Base-by-base conservation (phyloP, 306 rosid genomes). In the Vigna angularis region DNA sequence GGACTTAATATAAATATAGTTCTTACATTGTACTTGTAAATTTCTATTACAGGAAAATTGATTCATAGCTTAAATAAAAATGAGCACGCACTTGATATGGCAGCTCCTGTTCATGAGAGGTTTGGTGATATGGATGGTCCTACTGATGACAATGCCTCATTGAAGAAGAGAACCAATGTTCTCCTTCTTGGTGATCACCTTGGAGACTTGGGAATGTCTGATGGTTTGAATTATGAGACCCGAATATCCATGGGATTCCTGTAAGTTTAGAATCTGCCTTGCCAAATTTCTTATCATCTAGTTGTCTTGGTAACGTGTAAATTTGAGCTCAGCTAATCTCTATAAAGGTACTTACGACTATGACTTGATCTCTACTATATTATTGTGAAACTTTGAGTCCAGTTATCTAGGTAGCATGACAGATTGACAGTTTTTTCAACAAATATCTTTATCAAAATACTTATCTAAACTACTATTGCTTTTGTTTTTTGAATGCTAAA, bases 61-160 rank as follows among this genome's bases (percentile, higher is more conserved):
- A 91, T 95, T 76, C 98, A 95, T 74, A 89, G 95, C 89, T 84
- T 91, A 53, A 95, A 95, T 82, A 95, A 95, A 83, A 95, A 95
- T 68, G 98, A 95, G 73, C 98, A 88, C 73, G 98, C 97, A 68
- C 90, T 95, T 81, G 97, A 90, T 64, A 95, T 92, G 98, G 98
- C 96, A 66, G 91, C 87, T 14, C 97, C 97, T 79, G 84, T 92
- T 70, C 97, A 91, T 70, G 91, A 86, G 14, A 88, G 53, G 75
- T 85, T 92, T 82, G 97, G 97, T 58, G 89, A 88, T 77, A 62
- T 9, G 17, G 87, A 88, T 71, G 90, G 36, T 51, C 85, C 84
- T 63, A 70, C 69, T 76, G 64, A 85, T 75, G 93, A 81, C 78
- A 88, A 61, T 89, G 85, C 85, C 34, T 92, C 79, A 0, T 76